Evolutionary conservation across 2,329 filamentous ascomycete species (phyloP).

Genomic region (Emmonsiellopsis sp.): DNA sequence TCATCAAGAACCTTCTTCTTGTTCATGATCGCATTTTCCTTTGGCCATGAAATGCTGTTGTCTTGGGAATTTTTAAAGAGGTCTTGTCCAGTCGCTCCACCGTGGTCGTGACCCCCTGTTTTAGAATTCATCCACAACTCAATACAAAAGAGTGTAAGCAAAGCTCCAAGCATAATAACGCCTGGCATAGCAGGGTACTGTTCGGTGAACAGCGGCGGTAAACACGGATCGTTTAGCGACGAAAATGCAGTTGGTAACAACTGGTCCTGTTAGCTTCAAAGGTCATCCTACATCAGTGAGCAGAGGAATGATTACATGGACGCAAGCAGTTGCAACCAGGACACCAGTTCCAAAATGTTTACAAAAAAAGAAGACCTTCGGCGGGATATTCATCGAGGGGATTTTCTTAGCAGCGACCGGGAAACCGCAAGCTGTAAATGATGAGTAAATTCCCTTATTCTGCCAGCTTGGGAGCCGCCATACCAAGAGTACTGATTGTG

Average conservation of each 20-base stretch:
- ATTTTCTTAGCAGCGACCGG: conserved; percentile 37
- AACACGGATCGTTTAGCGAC: conserved; percentile 38
- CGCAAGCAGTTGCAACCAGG: conserved; percentile 30
- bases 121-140: conserved; percentile 9
- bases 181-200: conserved; percentile 54
- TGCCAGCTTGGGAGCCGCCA: not conserved
- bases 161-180: conserved; percentile 55
- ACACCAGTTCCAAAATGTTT: conserved; percentile 48
- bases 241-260: conserved; percentile 53
- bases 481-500: conserved; percentile 7
- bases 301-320: conserved; percentile 22
- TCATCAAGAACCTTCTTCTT: conserved; percentile 1
- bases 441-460: not conserved
- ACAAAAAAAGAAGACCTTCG: conserved; percentile 38
- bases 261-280: conserved; percentile 18
- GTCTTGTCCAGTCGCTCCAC: conserved; percentile 14
- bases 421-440: conserved; percentile 20
- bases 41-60: conserved; percentile 8
- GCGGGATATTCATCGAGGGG: conserved; percentile 8
- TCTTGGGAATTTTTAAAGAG: conserved; percentile 12
- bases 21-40: conserved; percentile 8
- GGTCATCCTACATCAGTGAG: not conserved
- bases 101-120: conserved; percentile 14
- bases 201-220: conserved; percentile 51
- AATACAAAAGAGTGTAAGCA: conserved; percentile 33